Evolutionary conservation across 345 rosid species (phyloP).

Genomic region (Litchi chinensis): DNA sequence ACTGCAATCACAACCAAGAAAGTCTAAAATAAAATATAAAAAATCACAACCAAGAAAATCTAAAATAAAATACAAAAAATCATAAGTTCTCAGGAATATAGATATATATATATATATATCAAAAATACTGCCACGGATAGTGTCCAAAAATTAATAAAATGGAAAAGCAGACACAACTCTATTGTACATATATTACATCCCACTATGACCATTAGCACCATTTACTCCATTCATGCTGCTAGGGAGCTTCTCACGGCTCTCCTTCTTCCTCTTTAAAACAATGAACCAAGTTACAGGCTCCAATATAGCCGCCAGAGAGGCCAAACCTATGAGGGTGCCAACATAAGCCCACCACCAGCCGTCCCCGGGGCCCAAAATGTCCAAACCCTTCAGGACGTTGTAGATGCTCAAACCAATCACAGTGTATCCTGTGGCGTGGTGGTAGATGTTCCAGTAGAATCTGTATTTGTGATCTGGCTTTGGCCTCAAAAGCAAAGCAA

Average conservation of each 20-base stretch:
- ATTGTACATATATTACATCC: not conserved
- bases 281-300: constrained; percentile 78
- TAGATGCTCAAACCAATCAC: constrained; percentile 57
- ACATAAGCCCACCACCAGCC: constrained; percentile 66
- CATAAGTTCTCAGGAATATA: not conserved
- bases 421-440: constrained; percentile 70
- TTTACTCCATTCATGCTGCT: constrained; percentile 41
- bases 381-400: constrained; percentile 74
- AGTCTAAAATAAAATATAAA: not conserved
- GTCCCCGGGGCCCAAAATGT: constrained; percentile 51
- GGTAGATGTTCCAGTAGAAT: constrained; percentile 86
- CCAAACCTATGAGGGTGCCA: constrained; percentile 60
- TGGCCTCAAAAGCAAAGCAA: constrained; percentile 84
- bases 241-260: constrained; percentile 31
- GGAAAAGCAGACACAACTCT: not conserved
- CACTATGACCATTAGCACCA: constrained; percentile 35
- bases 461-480: constrained; percentile 87
- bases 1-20: not conserved
- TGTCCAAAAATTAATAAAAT: constrained; percentile 2
- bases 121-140: not conserved
- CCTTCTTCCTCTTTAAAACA: constrained; percentile 60
- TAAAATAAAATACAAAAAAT: not conserved
- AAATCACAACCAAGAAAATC: not conserved
- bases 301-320: constrained; percentile 41
- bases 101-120: not conserved